Evolutionary conservation across 2,329 filamentous ascomycete species (phyloP).

Genomic region (Camillea tinctor): DNA sequence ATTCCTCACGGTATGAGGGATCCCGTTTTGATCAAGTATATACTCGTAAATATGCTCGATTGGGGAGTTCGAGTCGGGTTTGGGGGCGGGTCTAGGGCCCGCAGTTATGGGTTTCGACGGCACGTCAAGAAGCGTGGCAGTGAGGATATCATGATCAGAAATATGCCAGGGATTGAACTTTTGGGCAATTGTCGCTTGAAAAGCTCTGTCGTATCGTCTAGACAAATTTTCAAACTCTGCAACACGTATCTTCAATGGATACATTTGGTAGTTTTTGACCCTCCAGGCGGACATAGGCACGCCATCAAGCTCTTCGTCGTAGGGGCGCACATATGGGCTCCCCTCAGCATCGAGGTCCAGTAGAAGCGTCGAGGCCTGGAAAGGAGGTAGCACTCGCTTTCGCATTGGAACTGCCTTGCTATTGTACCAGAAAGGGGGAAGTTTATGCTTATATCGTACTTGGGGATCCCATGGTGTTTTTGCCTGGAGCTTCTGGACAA

Average conservation of each 20-base stretch:
- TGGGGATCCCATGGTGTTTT: conserved; percentile 11
- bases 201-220: conserved; percentile 9
- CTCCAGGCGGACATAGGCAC: conserved; percentile 1
- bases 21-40: conserved; percentile 28
- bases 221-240: conserved; percentile 30
- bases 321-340: conserved; percentile 42
- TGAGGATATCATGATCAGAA: conserved; percentile 43
- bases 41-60: not conserved
- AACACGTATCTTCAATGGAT: conserved; percentile 28
- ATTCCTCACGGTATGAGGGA: conserved; percentile 21
- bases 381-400: conserved; percentile 3
- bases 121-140: conserved; percentile 34
- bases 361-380: conserved; percentile 42
- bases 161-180: conserved; percentile 38
- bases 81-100: not conserved
- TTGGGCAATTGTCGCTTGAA: conserved; percentile 7
- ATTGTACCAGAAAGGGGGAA: conserved; percentile 2
- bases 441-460: conserved; percentile 4
- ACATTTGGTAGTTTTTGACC: conserved; percentile 30
- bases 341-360: conserved; percentile 54
- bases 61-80: not conserved
- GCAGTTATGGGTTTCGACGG: not conserved
- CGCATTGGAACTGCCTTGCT: conserved; percentile 13
- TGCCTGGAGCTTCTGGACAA: conserved; percentile 9
- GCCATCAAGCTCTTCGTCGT: conserved; percentile 37